A percentile compares a stretch with the other conserved stretches of the same genome.
phyloP scores from a whole-genome alignment of 495 filamentous ascomycete species.

The Echria macrotheca region DNA sequence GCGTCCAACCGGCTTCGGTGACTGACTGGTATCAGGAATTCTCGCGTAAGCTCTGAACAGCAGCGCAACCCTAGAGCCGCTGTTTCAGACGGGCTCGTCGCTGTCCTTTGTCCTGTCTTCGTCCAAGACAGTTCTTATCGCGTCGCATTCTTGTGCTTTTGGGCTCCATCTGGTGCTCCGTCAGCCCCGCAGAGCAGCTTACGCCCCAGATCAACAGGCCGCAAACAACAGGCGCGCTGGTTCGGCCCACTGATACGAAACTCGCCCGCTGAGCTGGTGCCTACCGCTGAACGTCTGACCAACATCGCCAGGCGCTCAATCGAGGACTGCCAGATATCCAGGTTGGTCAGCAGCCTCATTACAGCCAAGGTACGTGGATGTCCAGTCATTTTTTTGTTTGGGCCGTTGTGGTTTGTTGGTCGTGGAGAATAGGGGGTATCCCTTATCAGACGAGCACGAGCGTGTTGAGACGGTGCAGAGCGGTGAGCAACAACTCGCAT shows the following conservation, averaged over 20 bases:
- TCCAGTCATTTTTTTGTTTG: slow-evolving; percentile 2
- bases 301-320: slow-evolving; percentile 1
- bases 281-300: neutral
- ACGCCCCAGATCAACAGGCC: neutral
- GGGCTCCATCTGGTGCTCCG: neutral
- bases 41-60: neutral
- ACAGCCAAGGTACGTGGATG: slow-evolving; percentile 1
- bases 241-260: neutral
- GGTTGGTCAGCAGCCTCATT: neutral
- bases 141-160: slow-evolving; percentile 11
- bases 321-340: neutral
- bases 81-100: slow-evolving; percentile 4
- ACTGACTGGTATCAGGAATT: slow-evolving; percentile 2
- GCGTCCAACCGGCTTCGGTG: neutral
- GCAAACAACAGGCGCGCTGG: neutral
- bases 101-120: neutral
- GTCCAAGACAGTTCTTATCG: slow-evolving; percentile 20
- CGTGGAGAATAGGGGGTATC: no score
- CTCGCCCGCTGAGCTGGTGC: no score
- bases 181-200: slow-evolving; percentile 5
- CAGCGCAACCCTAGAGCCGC: neutral
- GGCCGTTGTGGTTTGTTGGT: no score
- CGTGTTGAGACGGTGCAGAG: slow-evolving; percentile 11
- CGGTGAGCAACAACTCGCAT: slow-evolving; percentile 12
- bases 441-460: slow-evolving; percentile 9